A percentile compares a stretch with the other conserved stretches of the same genome.
phyloP scores from a whole-genome alignment of 176 grass and related monocot species.

The Eleusine indica region DNA sequence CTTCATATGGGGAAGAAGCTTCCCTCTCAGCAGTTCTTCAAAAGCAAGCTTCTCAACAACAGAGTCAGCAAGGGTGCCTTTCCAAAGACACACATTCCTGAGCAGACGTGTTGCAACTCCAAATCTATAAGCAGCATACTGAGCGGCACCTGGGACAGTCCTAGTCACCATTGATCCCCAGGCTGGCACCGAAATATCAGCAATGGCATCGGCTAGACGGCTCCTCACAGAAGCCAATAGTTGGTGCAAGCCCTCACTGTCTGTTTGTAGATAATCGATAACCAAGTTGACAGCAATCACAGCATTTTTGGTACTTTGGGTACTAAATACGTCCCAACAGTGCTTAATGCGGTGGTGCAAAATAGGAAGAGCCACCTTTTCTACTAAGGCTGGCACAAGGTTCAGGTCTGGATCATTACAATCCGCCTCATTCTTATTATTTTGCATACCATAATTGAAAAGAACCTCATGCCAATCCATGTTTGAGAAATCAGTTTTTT shows the following conservation, averaged over 20 bases:
- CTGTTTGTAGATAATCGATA: slow-evolving; percentile 63
- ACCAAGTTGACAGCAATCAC: slow-evolving; percentile 70
- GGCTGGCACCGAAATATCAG: slow-evolving; percentile 63
- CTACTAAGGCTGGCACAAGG: slow-evolving; percentile 70
- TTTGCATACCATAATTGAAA: slow-evolving; percentile 60
- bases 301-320: slow-evolving; percentile 62
- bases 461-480: slow-evolving; percentile 87
- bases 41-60: slow-evolving; percentile 92
- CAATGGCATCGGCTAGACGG: slow-evolving; percentile 69
- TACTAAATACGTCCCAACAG: slow-evolving; percentile 93
- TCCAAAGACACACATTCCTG: slow-evolving; percentile 87
- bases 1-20: slow-evolving; percentile 91
- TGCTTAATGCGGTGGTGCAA: slow-evolving; percentile 84
- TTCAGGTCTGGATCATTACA: slow-evolving; percentile 59
- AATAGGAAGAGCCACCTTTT: slow-evolving; percentile 96
- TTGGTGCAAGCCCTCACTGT: slow-evolving; percentile 68
- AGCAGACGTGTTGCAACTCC: slow-evolving; percentile 82
- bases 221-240: slow-evolving; percentile 58
- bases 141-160: slow-evolving; percentile 70
- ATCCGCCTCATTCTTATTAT: slow-evolving; percentile 26
- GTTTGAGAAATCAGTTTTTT: slow-evolving; percentile 61
- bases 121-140: slow-evolving; percentile 79
- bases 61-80: slow-evolving; percentile 66
- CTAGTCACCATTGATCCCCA: slow-evolving; percentile 83
- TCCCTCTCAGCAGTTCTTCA: slow-evolving; percentile 68